Percentiles rank a stretch among this genome's conserved stretches.
phyloP scores from a whole-genome alignment of 2,329 filamentous ascomycete genomes.

The Colletotrichum incanum region DNA sequence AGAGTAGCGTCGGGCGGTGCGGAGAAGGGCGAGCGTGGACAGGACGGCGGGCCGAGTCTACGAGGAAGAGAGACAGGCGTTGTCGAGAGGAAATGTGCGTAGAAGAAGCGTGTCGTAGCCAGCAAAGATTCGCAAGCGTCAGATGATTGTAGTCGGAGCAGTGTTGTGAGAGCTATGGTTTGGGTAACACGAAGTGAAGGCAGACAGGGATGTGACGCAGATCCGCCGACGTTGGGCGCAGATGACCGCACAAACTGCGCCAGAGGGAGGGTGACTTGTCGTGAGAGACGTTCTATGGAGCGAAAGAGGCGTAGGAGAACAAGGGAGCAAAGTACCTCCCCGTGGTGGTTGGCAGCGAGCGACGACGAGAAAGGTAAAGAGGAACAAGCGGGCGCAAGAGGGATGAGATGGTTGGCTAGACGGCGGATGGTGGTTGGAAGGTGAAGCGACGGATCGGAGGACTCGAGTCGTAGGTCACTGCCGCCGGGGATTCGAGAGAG shows the following conservation, averaged over 20 bases:
- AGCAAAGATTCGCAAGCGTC: constrained; percentile 14
- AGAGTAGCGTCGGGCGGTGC: background rate
- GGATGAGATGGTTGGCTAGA: constrained; percentile 27
- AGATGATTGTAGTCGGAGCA: constrained; percentile 17
- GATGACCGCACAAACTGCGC: constrained; percentile 34
- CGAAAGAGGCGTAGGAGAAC: background rate
- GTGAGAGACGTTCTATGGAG: constrained; percentile 4
- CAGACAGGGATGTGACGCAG: constrained; percentile 33
- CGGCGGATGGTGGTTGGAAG: constrained; percentile 20
- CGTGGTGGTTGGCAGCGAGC: constrained; percentile 9
- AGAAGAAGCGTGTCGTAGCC: background rate
- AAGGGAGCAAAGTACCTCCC: constrained; percentile 12
- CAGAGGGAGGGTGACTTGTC: constrained; percentile 14
- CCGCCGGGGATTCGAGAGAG: background rate
- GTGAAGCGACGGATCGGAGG: constrained; percentile 37
- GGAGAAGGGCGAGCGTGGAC: background rate
- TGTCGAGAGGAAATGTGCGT: background rate
- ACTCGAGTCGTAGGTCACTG: background rate
- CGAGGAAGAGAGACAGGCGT: background rate
- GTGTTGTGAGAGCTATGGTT: background rate
- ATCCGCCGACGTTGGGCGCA: constrained; percentile 28
- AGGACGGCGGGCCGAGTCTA: background rate
- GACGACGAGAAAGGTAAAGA: constrained; percentile 32
- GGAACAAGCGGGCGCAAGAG: constrained; percentile 34
- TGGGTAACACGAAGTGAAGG: constrained; percentile 10